Evolutionary conservation across 1,284 basidiomycete species (phyloP).

Genomic region (Boletellus deceptivus): DNA sequence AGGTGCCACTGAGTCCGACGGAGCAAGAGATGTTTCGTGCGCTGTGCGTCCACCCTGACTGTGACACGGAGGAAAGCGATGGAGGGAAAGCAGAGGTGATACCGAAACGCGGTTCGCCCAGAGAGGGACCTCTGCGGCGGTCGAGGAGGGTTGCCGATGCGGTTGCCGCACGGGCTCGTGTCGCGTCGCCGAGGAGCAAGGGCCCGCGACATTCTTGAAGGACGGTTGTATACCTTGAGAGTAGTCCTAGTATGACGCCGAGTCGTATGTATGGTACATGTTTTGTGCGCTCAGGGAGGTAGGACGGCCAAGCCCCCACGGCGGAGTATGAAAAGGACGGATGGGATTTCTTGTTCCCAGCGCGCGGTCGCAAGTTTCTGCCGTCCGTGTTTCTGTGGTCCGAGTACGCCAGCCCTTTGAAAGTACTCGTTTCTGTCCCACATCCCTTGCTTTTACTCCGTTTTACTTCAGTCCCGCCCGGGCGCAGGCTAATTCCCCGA

Average conservation of each 20-base stretch:
- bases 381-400: slow-evolving; percentile 39
- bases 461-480: slow-evolving; percentile 28
- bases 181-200: slow-evolving; percentile 27
- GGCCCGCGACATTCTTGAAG: slow-evolving; percentile 30
- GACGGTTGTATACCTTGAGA: slow-evolving; percentile 18
- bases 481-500: slow-evolving; percentile 34
- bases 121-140: slow-evolving; percentile 45
- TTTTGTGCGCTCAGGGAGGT: neutral
- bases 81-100: slow-evolving; percentile 5
- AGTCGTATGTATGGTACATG: slow-evolving; percentile 14
- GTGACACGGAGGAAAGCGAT: slow-evolving; percentile 42
- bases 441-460: slow-evolving; percentile 29
- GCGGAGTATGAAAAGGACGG: slow-evolving; percentile 45
- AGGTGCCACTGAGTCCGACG: slow-evolving; percentile 59
- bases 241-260: slow-evolving; percentile 26
- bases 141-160: slow-evolving; percentile 67
- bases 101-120: neutral
- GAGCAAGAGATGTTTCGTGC: slow-evolving; percentile 68
- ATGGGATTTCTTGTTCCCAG: slow-evolving; percentile 40
- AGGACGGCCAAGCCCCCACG: neutral
- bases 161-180: slow-evolving; percentile 45
- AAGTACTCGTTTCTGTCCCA: slow-evolving; percentile 35
- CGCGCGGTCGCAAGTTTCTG: slow-evolving; percentile 34
- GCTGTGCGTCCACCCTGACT: slow-evolving; percentile 58
- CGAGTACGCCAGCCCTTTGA: slow-evolving; percentile 34